Base-by-base conservation (phyloP, 768 basidiomycete genomes). In the Sporobolomyces roseus region DNA sequence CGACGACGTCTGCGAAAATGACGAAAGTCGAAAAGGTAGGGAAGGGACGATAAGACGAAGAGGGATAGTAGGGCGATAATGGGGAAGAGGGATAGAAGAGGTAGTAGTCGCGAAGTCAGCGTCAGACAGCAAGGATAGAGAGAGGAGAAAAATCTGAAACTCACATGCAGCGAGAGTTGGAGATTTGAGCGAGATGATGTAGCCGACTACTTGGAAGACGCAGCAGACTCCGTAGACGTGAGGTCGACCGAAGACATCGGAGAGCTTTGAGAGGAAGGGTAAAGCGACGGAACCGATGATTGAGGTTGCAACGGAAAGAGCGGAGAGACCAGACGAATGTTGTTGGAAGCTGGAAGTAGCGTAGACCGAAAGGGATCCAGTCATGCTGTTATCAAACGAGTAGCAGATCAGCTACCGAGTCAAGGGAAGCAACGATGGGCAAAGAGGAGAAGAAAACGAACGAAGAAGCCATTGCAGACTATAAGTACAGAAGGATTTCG, bases 171-270 rank as follows among this genome's bases (percentile, higher is more conserved):
- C 54, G 35, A 78, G 74, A 51, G 68, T 77, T 6, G 66, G 60
- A 4, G 71, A 66, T 9, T 72, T 73, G 45, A 77, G 74, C 17
- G 75, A 75, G 38, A 80, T 71, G 72, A 77, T 67, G 59, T 75
- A 78, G 14, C 79, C 79, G 49, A 78, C 36, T 30, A 66, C 66
- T 41, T 78, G 77, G 50, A 77, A 74, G 23, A 71, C 56, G 38
- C 78, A 49, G 4, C 75, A 61, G 46, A 77, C 50, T 27, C 63
- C 21, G 45, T 77, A 74, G 23, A 76, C 72, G 30, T 60, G 58
- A 14, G 77, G 77, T 12, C 78, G 72, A 13, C 71, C 72, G 53
- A 72, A 71, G 16, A 77, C 65, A 65, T 79, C 78, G 52, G 75
- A 65, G 29, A 74, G 36, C 60, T 75, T 67, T 30, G 66, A 35